phyloP scores from a whole-genome alignment of 2,329 filamentous ascomycete species.

The Diaporthe vaccinii region DNA sequence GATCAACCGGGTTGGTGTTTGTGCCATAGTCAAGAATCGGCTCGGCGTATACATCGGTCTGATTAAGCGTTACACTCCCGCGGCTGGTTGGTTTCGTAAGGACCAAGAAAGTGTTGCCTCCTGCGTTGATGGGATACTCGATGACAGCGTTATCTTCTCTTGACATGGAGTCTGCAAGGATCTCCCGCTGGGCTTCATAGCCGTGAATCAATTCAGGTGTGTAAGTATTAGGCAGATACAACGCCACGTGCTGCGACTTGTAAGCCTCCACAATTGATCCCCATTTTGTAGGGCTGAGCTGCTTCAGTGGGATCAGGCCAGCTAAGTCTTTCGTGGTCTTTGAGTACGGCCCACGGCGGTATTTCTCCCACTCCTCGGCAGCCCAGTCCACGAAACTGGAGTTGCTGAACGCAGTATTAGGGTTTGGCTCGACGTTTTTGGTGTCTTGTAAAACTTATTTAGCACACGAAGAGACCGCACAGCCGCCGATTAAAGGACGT shows the following conservation, averaged over 20 bases:
- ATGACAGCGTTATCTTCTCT: slow-evolving; percentile 2
- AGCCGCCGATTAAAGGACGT: neutral
- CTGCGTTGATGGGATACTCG: neutral
- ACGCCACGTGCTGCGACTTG: neutral
- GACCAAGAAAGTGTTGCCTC: neutral
- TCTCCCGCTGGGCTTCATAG: neutral
- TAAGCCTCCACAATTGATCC: neutral
- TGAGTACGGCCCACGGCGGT: neutral
- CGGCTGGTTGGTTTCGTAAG: neutral
- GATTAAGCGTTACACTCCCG: neutral
- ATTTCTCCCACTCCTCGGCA: neutral
- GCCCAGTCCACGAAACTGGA: slow-evolving; percentile 1
- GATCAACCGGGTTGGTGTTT: neutral
- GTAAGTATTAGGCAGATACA: neutral
- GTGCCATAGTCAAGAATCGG: neutral
- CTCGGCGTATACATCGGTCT: neutral
- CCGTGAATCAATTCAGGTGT: neutral
- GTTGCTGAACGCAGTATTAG: neutral
- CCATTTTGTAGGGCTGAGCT: neutral
- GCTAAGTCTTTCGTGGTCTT: neutral
- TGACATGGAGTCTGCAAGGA: neutral
- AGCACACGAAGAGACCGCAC: neutral
- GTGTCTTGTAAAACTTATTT: neutral
- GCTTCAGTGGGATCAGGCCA: neutral
- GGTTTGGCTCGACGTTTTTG: neutral